These are phyloP conservation scores for Paramecium tetraurelia DNA, from an alignment of 73 alveolate genomes.

Conservation along the genomic window DNA sequence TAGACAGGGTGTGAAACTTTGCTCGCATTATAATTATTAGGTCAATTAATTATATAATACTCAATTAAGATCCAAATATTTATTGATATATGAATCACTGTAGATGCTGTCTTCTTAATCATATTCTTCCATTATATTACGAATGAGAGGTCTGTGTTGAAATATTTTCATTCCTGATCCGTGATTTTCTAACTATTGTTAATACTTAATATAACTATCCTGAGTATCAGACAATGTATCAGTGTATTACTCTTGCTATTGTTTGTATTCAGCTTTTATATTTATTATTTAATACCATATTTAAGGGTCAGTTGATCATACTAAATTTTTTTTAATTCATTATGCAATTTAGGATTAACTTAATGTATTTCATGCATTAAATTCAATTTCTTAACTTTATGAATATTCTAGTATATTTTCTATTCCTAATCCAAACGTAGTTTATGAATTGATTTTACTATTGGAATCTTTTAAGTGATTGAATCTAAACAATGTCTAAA, in stretches of 20 bases:
- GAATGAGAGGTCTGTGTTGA: neutral
- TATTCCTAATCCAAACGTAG: neutral
- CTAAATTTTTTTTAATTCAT: neutral
- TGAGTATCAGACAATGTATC: neutral
- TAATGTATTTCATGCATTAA: neutral
- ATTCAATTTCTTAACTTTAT: neutral
- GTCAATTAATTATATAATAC: neutral
- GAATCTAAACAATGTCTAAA: neutral
- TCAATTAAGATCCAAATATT: conserved; percentile 33
- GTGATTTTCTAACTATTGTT: neutral
- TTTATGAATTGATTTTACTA: neutral
- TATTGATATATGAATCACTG: conserved; percentile 19
- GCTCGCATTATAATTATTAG: neutral
- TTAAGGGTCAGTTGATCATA: neutral
- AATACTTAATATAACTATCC: neutral
- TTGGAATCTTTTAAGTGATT: neutral
- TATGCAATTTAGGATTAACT: neutral
- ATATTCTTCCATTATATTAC: neutral
- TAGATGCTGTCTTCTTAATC: neutral
- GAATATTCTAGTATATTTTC: neutral
- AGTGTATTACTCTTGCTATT: neutral
- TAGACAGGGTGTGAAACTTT: neutral
- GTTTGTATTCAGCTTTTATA: neutral
- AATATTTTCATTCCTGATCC: neutral
- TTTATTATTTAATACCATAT: neutral